A percentile compares a stretch with the other conserved stretches of the same genome.
These are phyloP conservation scores for Aegilops umbellulata DNA, from an alignment of 176 grass and related monocot species.

Conservation along the genomic window DNA sequence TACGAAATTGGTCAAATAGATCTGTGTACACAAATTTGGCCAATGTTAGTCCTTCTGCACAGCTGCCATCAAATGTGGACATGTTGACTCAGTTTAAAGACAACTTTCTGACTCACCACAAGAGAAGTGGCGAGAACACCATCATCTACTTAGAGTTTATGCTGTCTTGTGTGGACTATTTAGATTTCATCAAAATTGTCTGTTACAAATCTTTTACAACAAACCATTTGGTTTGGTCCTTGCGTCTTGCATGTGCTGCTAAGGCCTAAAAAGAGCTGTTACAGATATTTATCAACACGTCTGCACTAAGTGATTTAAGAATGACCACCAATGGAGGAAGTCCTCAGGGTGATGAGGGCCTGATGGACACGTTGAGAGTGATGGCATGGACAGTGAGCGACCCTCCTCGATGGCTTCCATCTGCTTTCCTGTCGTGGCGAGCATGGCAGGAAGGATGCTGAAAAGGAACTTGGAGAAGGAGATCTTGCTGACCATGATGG, in stretches of 20 bases:
- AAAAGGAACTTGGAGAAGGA: neutral
- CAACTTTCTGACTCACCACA: neutral
- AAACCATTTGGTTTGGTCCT: neutral
- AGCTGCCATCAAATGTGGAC: neutral
- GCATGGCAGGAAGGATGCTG: neutral
- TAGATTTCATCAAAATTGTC: neutral
- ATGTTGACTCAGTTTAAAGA: neutral
- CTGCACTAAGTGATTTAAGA: neutral
- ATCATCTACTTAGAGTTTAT: neutral
- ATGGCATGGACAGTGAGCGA: neutral
- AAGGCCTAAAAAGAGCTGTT: slow-evolving; percentile 1
- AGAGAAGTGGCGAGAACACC: neutral
- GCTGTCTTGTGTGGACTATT: neutral
- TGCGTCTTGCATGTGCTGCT: neutral
- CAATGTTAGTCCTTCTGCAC: neutral
- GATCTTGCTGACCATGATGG: neutral
- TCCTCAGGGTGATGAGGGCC: neutral
- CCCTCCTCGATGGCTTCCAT: neutral
- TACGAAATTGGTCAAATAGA: neutral
- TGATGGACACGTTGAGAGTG: neutral
- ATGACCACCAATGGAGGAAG: neutral
- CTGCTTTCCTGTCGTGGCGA: neutral
- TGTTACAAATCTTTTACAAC: neutral
- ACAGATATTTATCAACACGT: slow-evolving; percentile 5
- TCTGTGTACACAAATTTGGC: neutral